A percentile compares a stretch with the other conserved stretches of the same genome.
These are phyloP conservation scores for Schwanniomyces vanrijiae DNA, from an alignment of 805 yeast species.

Conservation along the genomic window DNA sequence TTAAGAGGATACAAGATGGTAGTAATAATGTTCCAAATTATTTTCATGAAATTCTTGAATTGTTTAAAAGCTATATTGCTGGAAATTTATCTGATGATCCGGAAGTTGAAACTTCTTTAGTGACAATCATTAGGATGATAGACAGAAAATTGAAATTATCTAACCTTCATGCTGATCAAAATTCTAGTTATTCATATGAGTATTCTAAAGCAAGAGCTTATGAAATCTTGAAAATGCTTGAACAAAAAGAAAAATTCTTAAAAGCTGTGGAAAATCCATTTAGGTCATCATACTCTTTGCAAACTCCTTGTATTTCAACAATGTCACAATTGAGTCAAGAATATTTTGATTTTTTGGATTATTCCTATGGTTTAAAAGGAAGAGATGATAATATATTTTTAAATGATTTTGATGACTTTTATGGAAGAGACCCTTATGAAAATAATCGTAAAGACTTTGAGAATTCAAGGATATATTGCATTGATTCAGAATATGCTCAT, in stretches of 20 bases:
- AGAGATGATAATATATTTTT: neutral
- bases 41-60: constrained; percentile 37
- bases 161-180: neutral
- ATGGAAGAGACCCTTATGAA: constrained; percentile 28
- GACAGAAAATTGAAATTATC: constrained; percentile 13
- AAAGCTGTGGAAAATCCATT: constrained; percentile 47
- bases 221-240: constrained; percentile 39
- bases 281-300: constrained; percentile 47
- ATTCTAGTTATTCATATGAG: constrained; percentile 28
- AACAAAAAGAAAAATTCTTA: constrained; percentile 15
- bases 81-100: constrained; percentile 51
- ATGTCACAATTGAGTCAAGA: constrained; percentile 45
- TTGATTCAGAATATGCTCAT: constrained; percentile 76
- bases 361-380: neutral
- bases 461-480: constrained; percentile 67
- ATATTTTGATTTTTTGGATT: constrained; percentile 35
- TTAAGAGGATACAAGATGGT: constrained; percentile 8
- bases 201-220: constrained; percentile 56
- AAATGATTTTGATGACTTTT: constrained; percentile 18
- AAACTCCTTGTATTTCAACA: constrained; percentile 46
- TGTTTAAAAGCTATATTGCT: constrained; percentile 56
- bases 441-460: constrained; percentile 40
- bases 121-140: constrained; percentile 28
- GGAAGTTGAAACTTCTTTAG: constrained; percentile 48
- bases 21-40: constrained; percentile 10